Evolutionary conservation across 164 flowering plant species (phyloP).

Genomic region (Dillenia suffruticosa): DNA sequence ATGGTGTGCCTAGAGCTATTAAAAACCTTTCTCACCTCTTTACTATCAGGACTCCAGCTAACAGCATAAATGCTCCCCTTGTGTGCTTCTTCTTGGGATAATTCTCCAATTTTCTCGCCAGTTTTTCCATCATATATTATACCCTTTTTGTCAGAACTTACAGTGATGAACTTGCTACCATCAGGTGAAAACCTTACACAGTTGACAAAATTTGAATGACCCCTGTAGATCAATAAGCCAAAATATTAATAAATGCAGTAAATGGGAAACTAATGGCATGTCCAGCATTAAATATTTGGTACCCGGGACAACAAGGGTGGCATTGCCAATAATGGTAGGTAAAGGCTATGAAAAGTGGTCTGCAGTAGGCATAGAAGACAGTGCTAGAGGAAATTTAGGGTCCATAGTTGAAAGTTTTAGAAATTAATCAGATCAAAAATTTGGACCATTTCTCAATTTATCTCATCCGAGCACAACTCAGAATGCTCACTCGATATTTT

Average conservation of each 20-base stretch:
- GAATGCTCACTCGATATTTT: too few relatives aligned
- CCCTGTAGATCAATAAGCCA: conserved; percentile 44
- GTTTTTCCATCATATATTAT: conserved; percentile 83
- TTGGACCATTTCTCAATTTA: too few relatives aligned
- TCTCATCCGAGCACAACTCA: too few relatives aligned
- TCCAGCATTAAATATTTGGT: too few relatives aligned
- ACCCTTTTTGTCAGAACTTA: conserved; percentile 95
- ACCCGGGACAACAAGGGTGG: too few relatives aligned
- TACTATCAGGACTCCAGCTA: conserved; percentile 95
- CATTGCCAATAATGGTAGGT: too few relatives aligned
- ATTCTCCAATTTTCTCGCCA: conserved; percentile 78
- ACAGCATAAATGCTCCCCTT: conserved; percentile 94
- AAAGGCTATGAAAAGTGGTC: too few relatives aligned
- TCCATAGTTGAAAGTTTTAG: too few relatives aligned
- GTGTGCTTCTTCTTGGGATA: conserved; percentile 82
- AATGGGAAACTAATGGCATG: too few relatives aligned
- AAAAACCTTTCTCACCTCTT: conserved; percentile 39
- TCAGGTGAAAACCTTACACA: conserved; percentile 93
- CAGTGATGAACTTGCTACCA: conserved; percentile 90
- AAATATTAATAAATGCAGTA: conserved; percentile 1
- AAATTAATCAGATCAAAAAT: too few relatives aligned
- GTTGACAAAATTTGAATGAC: conserved; percentile 91
- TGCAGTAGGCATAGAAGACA: too few relatives aligned
- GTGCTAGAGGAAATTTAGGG: too few relatives aligned
- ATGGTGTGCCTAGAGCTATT: background rate